Base-by-base conservation (phyloP, 352 stramenopile genomes). In the Phytophthora quininea region DNA sequence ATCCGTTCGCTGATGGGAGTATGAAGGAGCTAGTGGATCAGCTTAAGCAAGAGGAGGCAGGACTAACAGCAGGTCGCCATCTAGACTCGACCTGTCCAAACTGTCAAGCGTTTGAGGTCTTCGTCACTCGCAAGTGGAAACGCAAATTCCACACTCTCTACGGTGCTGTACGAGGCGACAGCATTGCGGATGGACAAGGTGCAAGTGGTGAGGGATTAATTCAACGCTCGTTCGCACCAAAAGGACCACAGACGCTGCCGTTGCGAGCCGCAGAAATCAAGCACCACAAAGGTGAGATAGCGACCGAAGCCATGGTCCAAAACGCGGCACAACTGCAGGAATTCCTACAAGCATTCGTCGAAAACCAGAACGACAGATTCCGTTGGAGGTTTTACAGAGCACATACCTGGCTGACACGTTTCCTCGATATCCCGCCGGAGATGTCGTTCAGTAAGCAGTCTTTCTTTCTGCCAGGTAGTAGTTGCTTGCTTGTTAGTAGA, bases 41-140 rank as follows among this genome's bases (percentile, higher is more conserved):
- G 49, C 89, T 98, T 6, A 85, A 93, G 45, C 90, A 98, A 54
- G 96, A 99, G 77, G 80, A 93, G 51, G 79, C 80, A 0, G 94
- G 94, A 0, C 66, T 98, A 30, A 96, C 86, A 0, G 84, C 89
- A 12, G 90, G 91, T 9, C 78, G 95, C 37, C 86, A 93, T 7
- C 68, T 98, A 6, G 90, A 97, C 43, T 88, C 80, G 31, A 82
- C 80, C 8, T 65, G 92, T n/a, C 74, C 77, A 0, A 84, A 95
- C n/a, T 91, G 91, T 54, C 95, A 98, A 71, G 75, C 81, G 0
- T 98, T 98, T 66, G 84, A 97, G 63, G 71, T 98, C n/a, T 98
- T 97, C 60, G 76, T 97, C 54, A 97, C 89, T 50, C 71, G 82
- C 24, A 84, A 84, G 52, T 98, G 94, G 80, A 86, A 92, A 43